Evolutionary conservation across 495 filamentous ascomycete genomes (phyloP).

Genomic region (Thermochaetoides thermophila): DNA sequence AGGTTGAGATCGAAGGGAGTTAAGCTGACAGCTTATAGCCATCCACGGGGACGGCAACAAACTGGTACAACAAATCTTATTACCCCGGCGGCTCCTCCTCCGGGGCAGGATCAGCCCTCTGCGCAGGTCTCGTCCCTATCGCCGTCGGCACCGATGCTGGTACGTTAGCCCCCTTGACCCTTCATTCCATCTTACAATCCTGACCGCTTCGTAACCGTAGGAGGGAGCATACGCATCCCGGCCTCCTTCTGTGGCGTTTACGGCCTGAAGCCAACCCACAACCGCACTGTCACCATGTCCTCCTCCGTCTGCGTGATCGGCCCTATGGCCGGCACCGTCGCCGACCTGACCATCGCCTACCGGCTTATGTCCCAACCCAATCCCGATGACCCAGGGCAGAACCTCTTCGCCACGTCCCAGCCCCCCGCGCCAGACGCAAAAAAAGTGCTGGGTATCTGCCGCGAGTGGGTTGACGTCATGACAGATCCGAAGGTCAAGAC

Average conservation of each 20-base stretch:
- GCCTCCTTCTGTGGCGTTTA: conserved; percentile 72
- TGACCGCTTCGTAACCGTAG: no score
- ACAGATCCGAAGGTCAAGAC: conserved; percentile 45
- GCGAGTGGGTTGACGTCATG: conserved; percentile 59
- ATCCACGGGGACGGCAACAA: conserved; percentile 61
- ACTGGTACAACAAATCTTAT: conserved; percentile 67
- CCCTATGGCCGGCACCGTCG: conserved; percentile 61
- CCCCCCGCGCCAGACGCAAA: conserved; percentile 27
- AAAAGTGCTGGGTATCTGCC: conserved; percentile 54
- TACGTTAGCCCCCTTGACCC: conserved; percentile 1
- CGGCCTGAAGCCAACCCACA: conserved; percentile 74
- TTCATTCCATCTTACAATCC: no score
- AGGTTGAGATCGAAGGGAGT: no score
- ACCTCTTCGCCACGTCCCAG: conserved; percentile 23
- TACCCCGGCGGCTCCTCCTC: conserved; percentile 86
- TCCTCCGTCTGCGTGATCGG: conserved; percentile 54
- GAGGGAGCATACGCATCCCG: conserved; percentile 74
- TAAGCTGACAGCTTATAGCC: conserved; percentile 41
- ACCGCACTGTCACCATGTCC: conserved; percentile 45
- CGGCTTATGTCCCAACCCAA: conserved; percentile 58
- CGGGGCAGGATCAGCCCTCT: conserved; percentile 65
- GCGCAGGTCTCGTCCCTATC: conserved; percentile 64
- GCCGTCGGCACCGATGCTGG: conserved; percentile 72
- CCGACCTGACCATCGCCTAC: conserved; percentile 74
- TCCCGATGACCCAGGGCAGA: conserved; percentile 28